Percentiles rank a stretch among this genome's conserved stretches.
Evolutionary conservation across 176 grass and related monocot species (phyloP).

Genomic region (Juncus effusus): DNA sequence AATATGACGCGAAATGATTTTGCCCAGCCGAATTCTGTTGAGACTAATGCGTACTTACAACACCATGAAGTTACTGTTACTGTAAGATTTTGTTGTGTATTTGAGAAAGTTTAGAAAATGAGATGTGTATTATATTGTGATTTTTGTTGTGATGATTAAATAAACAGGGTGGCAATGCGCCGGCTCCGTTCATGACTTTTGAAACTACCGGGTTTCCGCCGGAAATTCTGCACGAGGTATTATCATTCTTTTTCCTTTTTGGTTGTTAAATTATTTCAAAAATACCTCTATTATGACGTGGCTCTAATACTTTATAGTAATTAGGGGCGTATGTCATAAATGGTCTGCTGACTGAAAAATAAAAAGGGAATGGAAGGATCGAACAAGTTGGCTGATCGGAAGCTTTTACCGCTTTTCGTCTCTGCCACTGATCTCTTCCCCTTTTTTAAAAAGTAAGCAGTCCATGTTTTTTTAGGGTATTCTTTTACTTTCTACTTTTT

Average conservation of each 20-base stretch:
- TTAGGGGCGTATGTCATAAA: constrained; percentile 38
- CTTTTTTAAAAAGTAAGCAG: constrained; percentile 75
- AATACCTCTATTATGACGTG: constrained; percentile 9
- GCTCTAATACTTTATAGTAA: background rate
- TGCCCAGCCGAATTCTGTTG: constrained; percentile 49
- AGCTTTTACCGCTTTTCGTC: constrained; percentile 68
- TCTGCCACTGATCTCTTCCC: constrained; percentile 58
- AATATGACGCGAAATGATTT: constrained; percentile 34
- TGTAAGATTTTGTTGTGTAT: constrained; percentile 49
- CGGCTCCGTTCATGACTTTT: constrained; percentile 99
- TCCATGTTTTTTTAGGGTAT: constrained; percentile 59
- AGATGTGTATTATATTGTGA: constrained; percentile 21
- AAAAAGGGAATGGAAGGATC: constrained; percentile 58
- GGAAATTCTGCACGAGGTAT: constrained; percentile 94
- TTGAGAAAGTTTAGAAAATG: background rate
- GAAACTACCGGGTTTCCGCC: constrained; percentile 89
- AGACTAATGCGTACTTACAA: constrained; percentile 74
- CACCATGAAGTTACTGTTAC: constrained; percentile 89
- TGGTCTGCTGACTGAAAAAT: constrained; percentile 39
- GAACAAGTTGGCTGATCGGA: constrained; percentile 57
- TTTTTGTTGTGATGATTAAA: constrained; percentile 30
- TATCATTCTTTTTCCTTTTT: constrained; percentile 24
- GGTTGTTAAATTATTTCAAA: constrained; percentile 1
- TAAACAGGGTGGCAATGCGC: constrained; percentile 84
- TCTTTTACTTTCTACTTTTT: constrained; percentile 38